phyloP scores from a whole-genome alignment of 768 basidiomycete species.

The Ephemerocybe angulata region DNA sequence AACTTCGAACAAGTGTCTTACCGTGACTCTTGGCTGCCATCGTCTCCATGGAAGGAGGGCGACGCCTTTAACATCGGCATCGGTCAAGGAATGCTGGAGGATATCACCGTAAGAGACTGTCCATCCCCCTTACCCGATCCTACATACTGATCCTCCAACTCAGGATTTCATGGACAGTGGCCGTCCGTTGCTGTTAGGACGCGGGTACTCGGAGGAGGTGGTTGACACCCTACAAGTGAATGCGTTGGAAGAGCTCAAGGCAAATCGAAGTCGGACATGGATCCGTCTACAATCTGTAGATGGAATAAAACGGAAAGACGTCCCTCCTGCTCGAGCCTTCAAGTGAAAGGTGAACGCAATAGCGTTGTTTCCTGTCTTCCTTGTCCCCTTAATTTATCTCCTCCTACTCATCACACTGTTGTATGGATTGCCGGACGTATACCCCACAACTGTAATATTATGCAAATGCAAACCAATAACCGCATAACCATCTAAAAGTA shows the following conservation, averaged over 20 bases:
- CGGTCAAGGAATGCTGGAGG: conserved; percentile 50
- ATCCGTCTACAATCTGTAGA: not conserved
- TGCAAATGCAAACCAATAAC: no score
- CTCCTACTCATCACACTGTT: no score
- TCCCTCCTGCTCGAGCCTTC: no score
- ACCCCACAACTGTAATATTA: no score
- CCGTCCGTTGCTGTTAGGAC: not conserved
- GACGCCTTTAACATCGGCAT: conserved; percentile 35
- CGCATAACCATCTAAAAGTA: conserved; percentile 83
- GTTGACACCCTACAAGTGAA: not conserved
- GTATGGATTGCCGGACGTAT: no score
- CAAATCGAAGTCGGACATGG: not conserved
- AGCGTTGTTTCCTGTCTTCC: no score
- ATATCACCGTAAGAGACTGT: conserved; percentile 43
- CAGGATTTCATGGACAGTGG: not conserved
- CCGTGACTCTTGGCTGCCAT: conserved; percentile 65
- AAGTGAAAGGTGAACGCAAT: no score
- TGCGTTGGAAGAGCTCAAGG: not conserved
- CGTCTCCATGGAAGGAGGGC: conserved; percentile 46
- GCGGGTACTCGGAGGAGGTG: not conserved
- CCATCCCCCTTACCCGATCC: conserved; percentile 1
- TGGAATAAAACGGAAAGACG: not conserved
- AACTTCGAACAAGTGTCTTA: conserved; percentile 57
- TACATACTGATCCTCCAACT: no score
- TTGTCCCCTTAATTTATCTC: no score